Evolutionary conservation across 305 asterid genomes (phyloP), one percentile per base, ranked within the genome.

Genomic region (Andrographis paniculata): DNA sequence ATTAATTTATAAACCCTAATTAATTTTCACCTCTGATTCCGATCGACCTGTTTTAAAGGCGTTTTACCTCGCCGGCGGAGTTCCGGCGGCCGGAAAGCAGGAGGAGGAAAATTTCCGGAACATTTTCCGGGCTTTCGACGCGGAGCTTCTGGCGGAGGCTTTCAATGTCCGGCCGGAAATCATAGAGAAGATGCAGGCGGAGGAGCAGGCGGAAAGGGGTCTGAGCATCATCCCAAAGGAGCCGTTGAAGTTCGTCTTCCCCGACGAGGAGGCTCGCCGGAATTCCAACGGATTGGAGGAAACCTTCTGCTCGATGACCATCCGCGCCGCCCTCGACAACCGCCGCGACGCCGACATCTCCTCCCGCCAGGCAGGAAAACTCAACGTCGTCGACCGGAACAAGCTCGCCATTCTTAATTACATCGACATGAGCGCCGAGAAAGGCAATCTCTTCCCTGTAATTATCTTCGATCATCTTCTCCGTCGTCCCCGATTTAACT

Each of bases 401-500:
- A 84, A 80, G 69, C 76, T 84, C 19, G 79, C 95, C 17, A 54
- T 81, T 43, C 84, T 84, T 35, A 45, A 17, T 19, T 48, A 15
- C 83, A 30, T 84, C 67, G 94, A 84, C 58, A 28, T 84, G 77
- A 80, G 89, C 46, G 73, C 87, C 0, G 81, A 79, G 50, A 76
- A 58, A 58, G 84, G 84, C 47, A 40, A 17, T 13, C 80, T 84
- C 5, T 65, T 13, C 70, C 75, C 79, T 71, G 93, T 81, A 68
- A 12, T 0, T 2, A 24, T 3, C 4, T n/a, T 24, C 30, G 8
- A 24, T 24, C 8, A 8, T 24, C 30, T 8, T n/a, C 30, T 24
- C 30, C 6, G 8, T 24, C 30, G 8, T 24, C 30, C 30, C 30
- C 11, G 1, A 12, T 14, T 9, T 17, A 16, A 2, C 12, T 33